Base-by-base conservation (phyloP, 768 basidiomycete species). In the Cantharellus cinnabarinus region DNA sequence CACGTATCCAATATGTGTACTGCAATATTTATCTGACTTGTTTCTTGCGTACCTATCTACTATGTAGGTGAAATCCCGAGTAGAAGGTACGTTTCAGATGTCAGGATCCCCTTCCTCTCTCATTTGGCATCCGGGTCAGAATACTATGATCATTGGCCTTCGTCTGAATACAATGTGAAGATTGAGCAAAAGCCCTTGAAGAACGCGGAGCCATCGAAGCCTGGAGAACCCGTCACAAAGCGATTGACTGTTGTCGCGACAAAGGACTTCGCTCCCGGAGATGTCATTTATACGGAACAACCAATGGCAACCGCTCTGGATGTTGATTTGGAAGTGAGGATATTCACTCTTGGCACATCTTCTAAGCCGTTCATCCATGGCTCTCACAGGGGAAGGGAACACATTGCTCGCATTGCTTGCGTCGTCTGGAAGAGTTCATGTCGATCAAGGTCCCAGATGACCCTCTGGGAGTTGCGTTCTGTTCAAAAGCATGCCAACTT, bases 221-320 rank as follows among this genome's bases (percentile, higher is more conserved):
- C 58, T 39, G 50, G 52, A 34, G 38, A 29, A 14, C 56, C 56
- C 14, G 38, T 41, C 29, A 34, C 42, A 5, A 15, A 57, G 7
- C 50, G 54, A n/a, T 5, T 7, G 4, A 71, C 79, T 35, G 70
- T 88, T 41, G 73, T 86, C 41, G 78, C 79, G 39, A 76, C 72
- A 60, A 80, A 82, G 67, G 82, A 87, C 64, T 75, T 89, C 60
- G 69, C 75, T 55, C 75, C 75, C 2, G 87, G 85, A 53, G 83
- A 89, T 60, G 71, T 79, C 52, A 85, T 90, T 56, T 90, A 88
- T 71, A 82, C 77, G 87, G 87, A 90, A 73, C 71, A 75, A 62
- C 83, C 87, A 4, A 73, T 87, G 20, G 79, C 85, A 42, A 71
- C 83, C 5, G 79, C 73, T 38, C 77, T 90, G 29, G 88, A 89